Percentiles rank a stretch among this genome's conserved stretches.
Conservation (phyloP, 75 land plant genomes). For the Cupressus sempervirens region DNA sequence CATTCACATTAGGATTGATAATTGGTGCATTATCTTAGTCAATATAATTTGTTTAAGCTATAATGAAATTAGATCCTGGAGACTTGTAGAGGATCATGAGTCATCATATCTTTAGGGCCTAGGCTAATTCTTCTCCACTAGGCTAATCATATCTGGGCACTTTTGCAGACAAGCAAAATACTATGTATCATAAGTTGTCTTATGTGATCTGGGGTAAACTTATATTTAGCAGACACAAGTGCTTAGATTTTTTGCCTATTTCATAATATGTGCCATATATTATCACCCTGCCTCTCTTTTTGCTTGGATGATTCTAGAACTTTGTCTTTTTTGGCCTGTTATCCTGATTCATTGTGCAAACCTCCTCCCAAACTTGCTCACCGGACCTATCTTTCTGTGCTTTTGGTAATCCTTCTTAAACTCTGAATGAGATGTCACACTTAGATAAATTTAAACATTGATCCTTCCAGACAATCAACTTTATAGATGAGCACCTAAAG, state of each 20-base stretch:
- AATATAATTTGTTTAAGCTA: not conserved
- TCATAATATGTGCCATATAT: too few relatives aligned
- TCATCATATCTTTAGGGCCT: not conserved
- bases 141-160: not conserved
- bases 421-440: not conserved
- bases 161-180: not conserved
- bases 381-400: too few relatives aligned
- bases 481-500: not conserved
- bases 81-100: not conserved
- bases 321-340: too few relatives aligned
- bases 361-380: too few relatives aligned
- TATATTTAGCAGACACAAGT: not conserved
- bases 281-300: too few relatives aligned
- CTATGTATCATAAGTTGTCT: not conserved
- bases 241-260: not conserved
- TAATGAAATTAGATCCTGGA: not conserved
- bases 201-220: not conserved
- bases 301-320: too few relatives aligned
- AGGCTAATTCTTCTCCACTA: not conserved
- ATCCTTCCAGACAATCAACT: not conserved
- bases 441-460: not conserved
- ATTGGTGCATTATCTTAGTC: not conserved
- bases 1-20: not conserved
- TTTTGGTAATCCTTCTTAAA: not conserved
- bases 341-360: too few relatives aligned